phyloP scores from a whole-genome alignment of 192 early-diverging fungal species.

The Cetraspora pellucida region DNA sequence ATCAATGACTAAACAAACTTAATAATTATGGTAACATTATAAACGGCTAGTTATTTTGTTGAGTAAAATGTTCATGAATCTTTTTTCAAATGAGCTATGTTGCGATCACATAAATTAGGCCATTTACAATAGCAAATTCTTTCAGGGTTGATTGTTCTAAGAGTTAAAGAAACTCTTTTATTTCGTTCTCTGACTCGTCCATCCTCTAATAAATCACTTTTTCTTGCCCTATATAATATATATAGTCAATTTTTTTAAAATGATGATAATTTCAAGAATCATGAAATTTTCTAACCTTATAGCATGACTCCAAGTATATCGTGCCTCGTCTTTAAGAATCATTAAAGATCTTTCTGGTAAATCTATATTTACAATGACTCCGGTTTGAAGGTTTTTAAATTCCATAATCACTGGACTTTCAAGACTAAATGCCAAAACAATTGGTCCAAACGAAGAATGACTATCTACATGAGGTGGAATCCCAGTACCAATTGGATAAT shows the following conservation, averaged over 20 bases:
- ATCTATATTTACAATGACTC: constrained; percentile 10
- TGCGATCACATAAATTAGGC: constrained; percentile 28
- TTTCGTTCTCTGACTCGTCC: constrained; percentile 24
- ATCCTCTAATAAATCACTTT: constrained; percentile 30
- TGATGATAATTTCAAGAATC: not conserved
- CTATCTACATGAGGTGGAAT: constrained; percentile 33
- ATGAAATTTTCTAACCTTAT: constrained; percentile 2
- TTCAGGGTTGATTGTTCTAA: constrained; percentile 14
- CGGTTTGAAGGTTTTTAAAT: constrained; percentile 26
- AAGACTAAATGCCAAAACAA: constrained; percentile 25
- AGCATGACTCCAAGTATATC: constrained; percentile 30
- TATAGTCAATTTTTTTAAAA: not conserved
- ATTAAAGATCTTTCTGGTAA: constrained; percentile 30
- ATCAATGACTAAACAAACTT: too few relatives aligned
- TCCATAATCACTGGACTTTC: constrained; percentile 29
- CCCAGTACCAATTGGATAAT: constrained; percentile 32
- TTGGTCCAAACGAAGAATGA: constrained; percentile 26
- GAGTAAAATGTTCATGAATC: too few relatives aligned
- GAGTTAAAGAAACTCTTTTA: constrained; percentile 29
- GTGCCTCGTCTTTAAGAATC: constrained; percentile 10
- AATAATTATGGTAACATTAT: too few relatives aligned
- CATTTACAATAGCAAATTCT: constrained; percentile 19
- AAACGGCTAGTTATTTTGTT: too few relatives aligned
- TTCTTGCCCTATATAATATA: constrained; percentile 14
- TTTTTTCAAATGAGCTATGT: not conserved